phyloP scores from a whole-genome alignment of 129 eudicot genomes.

The Gnaphalium uliginosum region DNA sequence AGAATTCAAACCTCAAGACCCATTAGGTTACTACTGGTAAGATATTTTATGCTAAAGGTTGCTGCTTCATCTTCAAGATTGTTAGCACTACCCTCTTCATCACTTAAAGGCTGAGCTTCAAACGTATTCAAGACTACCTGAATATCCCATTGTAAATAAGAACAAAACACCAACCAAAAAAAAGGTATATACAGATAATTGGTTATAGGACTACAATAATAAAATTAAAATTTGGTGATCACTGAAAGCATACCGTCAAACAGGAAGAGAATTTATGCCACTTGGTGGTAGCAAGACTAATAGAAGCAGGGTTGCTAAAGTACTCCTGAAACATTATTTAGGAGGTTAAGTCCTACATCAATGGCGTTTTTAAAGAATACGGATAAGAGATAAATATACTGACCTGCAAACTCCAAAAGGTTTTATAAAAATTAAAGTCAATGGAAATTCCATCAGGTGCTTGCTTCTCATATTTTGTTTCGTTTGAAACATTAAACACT shows the following conservation, averaged over 20 bases:
- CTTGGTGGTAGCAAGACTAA: slow-evolving; percentile 60
- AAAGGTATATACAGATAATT: slow-evolving; percentile 7
- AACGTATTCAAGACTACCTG: slow-evolving; percentile 83
- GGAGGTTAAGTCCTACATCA: background rate
- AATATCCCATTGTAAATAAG: slow-evolving; percentile 17
- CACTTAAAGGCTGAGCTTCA: slow-evolving; percentile 94
- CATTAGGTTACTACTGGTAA: slow-evolving; percentile 96
- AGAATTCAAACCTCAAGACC: slow-evolving; percentile 75
- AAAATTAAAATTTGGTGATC: background rate
- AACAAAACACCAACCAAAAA: background rate
- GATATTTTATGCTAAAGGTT: slow-evolving; percentile 89
- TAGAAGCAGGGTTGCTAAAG: slow-evolving; percentile 78
- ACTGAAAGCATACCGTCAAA: slow-evolving; percentile 52
- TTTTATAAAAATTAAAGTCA: slow-evolving; percentile 94
- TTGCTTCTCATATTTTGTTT: slow-evolving; percentile 94
- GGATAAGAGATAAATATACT: slow-evolving; percentile 6
- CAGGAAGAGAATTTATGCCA: slow-evolving; percentile 90
- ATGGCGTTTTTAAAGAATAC: background rate
- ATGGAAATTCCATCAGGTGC: slow-evolving; percentile 87
- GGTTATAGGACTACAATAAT: background rate
- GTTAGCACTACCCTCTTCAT: slow-evolving; percentile 83
- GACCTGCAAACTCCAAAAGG: slow-evolving; percentile 99
- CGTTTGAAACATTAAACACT: slow-evolving; percentile 89
- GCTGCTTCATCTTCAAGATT: slow-evolving; percentile 92
- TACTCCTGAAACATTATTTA: slow-evolving; percentile 53